These are phyloP conservation scores for Neurospora sp. DNA, from an alignment of 495 filamentous ascomycete species.

Conservation along the genomic window DNA sequence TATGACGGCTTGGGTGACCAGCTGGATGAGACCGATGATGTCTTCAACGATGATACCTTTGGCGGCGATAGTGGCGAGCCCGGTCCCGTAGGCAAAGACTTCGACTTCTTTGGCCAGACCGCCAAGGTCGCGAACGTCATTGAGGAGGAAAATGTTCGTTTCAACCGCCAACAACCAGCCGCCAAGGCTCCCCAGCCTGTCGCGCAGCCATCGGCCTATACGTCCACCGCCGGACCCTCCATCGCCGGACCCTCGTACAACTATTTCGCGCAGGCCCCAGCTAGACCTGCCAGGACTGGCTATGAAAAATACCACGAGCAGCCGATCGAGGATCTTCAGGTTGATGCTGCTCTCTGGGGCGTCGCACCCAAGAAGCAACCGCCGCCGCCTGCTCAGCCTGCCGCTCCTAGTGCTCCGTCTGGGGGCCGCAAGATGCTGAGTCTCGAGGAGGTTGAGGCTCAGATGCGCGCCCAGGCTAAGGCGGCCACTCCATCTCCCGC, in stretches of 20 bases:
- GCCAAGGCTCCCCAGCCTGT: constrained; percentile 24
- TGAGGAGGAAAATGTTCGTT: constrained; percentile 81
- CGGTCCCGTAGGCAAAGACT: constrained; percentile 69
- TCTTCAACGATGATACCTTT: constrained; percentile 98
- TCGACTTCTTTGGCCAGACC: constrained; percentile 92
- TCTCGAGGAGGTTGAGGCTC: constrained; percentile 92
- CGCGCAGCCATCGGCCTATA: constrained; percentile 19
- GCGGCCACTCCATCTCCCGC: constrained; percentile 18
- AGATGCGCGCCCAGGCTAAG: constrained; percentile 65
- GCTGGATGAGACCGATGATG: constrained; percentile 87
- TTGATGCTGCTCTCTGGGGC: constrained; percentile 89
- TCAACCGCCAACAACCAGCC: constrained; percentile 52
- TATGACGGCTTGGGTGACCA: constrained; percentile 93
- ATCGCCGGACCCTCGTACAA: constrained; percentile 19
- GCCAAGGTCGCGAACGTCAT: constrained; percentile 76
- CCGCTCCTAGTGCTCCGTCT: constrained; percentile 17
- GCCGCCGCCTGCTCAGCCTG: constrained; percentile 21
- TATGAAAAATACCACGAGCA: constrained; percentile 83
- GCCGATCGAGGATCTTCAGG: constrained; percentile 71
- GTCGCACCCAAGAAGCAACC: constrained; percentile 51
- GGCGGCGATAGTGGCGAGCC: constrained; percentile 37
- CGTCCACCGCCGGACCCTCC: constrained; percentile 5
- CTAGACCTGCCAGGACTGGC: constrained; percentile 58
- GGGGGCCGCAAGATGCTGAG: constrained; percentile 81
- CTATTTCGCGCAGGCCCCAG: constrained; percentile 30